Evolutionary conservation across 129 eudicot species (phyloP), one percentile per base, ranked within the genome.

Genomic region (Deinandra increscens): DNA sequence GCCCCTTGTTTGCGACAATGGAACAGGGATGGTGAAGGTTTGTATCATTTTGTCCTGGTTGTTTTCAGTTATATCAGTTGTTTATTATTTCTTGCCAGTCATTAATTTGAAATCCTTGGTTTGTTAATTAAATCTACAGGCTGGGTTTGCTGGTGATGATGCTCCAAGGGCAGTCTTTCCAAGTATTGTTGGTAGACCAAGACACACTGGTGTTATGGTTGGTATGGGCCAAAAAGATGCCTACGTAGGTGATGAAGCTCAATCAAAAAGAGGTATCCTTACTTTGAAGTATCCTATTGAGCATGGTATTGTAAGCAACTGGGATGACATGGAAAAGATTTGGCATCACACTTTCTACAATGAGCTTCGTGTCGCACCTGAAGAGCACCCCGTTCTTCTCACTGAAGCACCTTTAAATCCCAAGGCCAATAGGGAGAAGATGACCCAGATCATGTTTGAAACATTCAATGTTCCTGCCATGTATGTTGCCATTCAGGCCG

Each of bases 341-440:
- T 88, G 95, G 95, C 95, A 88, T 85, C 95, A 88, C 66, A 88
- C 95, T 22, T 88, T 88, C 79, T 88, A 88, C 87, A 85, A 88
- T 7, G 96, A 88, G 79, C 96, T 88, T 50, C 96, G 96, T 59
- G 96, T 88, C 69, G 96, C 96, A 33, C 96, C 96, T 46, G 96
- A 88, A 51, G 96, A 88, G 70, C 96, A 88, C 61, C 96, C 96
- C 1, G 91, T 88, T 26, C 86, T 88, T 78, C 86, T 87, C 15
- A 87, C 94, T 1, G 94, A 87, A 78, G 94, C 94, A 26, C 94
- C 94, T 23, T 75, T 83, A 20, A 86, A 86, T 68, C 91, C 91
- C 31, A 86, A 86, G 78, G 91, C 91, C 63, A 86, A 86, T 80
- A 86, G 91, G 51, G 91, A 86, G 63, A 86, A 86, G 70, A 85